Base-by-base conservation (phyloP, 768 basidiomycete species). In the Lactarius sp. region DNA sequence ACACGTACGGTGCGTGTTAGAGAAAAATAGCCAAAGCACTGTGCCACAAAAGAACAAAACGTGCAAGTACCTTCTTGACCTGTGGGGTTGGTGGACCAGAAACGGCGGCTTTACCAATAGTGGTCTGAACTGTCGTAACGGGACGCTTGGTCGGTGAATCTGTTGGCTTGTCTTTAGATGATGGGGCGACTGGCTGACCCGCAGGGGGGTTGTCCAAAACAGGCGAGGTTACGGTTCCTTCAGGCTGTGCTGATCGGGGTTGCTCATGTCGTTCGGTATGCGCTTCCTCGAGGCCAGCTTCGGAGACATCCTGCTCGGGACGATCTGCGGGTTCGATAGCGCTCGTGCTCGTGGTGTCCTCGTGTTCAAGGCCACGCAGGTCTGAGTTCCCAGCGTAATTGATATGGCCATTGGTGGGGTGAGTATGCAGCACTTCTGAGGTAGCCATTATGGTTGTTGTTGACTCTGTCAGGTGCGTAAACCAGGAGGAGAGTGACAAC, bases 51-150 rank as follows among this genome's bases (percentile, higher is more conserved):
- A 61, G 62, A 33, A 61, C 51, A 62, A 66, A 66, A 66, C 51
- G 60, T 57, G 60, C 31, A 75, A 78, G 61, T 66, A 86, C 90
- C 82, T 87, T 90, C 77, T 88, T 92, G 52, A 85, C 85, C 10
- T 79, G 72, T 60, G 83, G 80, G 20, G 84, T 81, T 47, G 81
- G 74, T 39, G 83, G 78, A 5, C 69, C 69, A 37, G 75, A 77
- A 68, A 75, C 79, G 56, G 77, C 77, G 27, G 77, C 62, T 75
- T 84, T 87, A 56, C 73, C 75, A 31, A 77, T 69, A 47, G 76
- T 67, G 61, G 78, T 71, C 71, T 79, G 84, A 62, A 75, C 76
- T 13, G 61, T 33, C 22, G 51, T 53, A 51, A 50, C 77, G 72
- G 68, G 78, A 74, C 33, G 73, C 68, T 49, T 73, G 56, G 68